A percentile compares a stretch with the other conserved stretches of the same genome.
Evolutionary conservation across 2,329 filamentous ascomycete genomes (phyloP).

Genomic region (Colletotrichum coccodes): DNA sequence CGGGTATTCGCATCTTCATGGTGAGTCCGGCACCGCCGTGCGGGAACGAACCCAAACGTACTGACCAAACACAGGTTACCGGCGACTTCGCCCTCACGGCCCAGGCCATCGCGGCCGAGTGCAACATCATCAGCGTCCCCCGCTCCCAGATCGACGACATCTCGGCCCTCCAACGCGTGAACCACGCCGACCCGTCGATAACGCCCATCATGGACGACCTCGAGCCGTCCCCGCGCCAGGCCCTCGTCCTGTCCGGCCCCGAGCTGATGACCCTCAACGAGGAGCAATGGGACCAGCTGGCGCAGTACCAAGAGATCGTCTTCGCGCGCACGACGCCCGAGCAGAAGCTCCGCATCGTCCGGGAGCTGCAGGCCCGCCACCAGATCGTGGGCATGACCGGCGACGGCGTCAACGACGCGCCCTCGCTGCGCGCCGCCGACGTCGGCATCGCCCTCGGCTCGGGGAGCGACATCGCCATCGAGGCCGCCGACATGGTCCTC

Average conservation of each 20-base stretch:
- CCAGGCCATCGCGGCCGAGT: slow-evolving; percentile 76
- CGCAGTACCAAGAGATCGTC: slow-evolving; percentile 76
- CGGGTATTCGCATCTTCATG: slow-evolving; percentile 83
- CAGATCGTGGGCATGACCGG: slow-evolving; percentile 85
- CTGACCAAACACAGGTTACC: slow-evolving; percentile 61
- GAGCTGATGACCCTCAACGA: slow-evolving; percentile 75
- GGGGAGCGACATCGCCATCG: slow-evolving; percentile 85
- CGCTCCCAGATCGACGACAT: slow-evolving; percentile 61
- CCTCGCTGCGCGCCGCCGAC: slow-evolving; percentile 82
- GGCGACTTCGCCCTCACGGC: slow-evolving; percentile 83
- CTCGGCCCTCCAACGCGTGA: slow-evolving; percentile 58
- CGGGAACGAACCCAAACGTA: too few species aligned
- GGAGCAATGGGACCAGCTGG: slow-evolving; percentile 74
- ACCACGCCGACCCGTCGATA: slow-evolving; percentile 35
- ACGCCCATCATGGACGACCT: slow-evolving; percentile 24
- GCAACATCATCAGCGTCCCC: slow-evolving; percentile 72
- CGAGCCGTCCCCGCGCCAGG: slow-evolving; percentile 45
- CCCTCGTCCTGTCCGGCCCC: slow-evolving; percentile 72
- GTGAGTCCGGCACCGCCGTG: slow-evolving; percentile 47
- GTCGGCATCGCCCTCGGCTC: slow-evolving; percentile 85
- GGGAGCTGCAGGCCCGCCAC: slow-evolving; percentile 72
- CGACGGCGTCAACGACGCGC: slow-evolving; percentile 88
- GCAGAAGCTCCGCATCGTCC: slow-evolving; percentile 83
- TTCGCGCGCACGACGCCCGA: slow-evolving; percentile 82
- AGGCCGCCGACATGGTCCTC: slow-evolving; percentile 83